Evolutionary conservation across 495 filamentous ascomycete genomes (phyloP), one percentile per base, ranked within the genome.

Genomic region (Filosporella fistucella): DNA sequence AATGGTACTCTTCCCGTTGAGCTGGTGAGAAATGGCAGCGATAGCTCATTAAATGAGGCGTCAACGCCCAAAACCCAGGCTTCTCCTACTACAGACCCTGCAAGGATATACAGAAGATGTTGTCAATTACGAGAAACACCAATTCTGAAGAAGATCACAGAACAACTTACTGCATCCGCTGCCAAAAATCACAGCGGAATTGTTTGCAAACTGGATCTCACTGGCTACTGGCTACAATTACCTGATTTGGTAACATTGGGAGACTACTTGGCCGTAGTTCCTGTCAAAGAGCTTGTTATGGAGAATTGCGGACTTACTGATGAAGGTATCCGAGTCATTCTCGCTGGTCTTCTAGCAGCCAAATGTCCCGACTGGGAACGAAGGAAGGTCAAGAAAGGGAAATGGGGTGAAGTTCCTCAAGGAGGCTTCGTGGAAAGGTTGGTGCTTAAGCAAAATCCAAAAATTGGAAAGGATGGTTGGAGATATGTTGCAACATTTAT

Each of bases 221-320:
- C 81, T 8, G 85, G 84, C 25, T 95, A 90, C 54, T 82, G 81
- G 56, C 80, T 97, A 74, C 81, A 86, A 35, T 67, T 91, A 18
- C 72, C 86, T 11, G 93, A 98, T 62, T 69, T 94, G 25, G 67
- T 89, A 20, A 94, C 91, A 0, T 73, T 98, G 17, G 85, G 89
- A 42, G 93, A 98, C 60, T 98, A 91, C 71, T 73, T 98, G 21
- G 93, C 93, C 12, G 78, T 98, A 3, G 93, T 97, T 7, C 91
- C 93, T 0, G 81, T 98, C 5, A 85, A 83, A 51, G 85, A 89
- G 45, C 63, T 98, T 1, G 73, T 89, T 7, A 68, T 98, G 24
- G 91, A 96, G 56, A 85, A 90, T 55, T 93, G 89, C 57, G 82
- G 85, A 5, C 68, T 98, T 35, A 87, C 80, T 1, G 89, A 97